Conservation (phyloP, 768 basidiomycete species). For the Udeniomyces megalosporus region DNA sequence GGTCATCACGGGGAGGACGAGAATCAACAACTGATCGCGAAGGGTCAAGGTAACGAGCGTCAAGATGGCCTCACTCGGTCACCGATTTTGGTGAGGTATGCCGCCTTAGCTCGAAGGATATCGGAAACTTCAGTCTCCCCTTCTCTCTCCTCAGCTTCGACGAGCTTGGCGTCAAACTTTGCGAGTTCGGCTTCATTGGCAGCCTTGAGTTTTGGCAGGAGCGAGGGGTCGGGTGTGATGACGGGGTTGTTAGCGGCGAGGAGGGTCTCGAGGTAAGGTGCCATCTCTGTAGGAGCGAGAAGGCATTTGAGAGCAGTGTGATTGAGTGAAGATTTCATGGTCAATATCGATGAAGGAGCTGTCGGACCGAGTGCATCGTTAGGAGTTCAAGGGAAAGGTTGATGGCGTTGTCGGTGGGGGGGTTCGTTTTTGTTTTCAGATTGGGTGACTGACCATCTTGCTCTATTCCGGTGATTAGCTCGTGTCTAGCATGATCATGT, state of each 20-base stretch:
- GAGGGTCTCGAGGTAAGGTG: constrained; percentile 42
- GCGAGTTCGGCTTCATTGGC: constrained; percentile 57
- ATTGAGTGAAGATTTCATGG: no score
- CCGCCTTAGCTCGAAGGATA: constrained; percentile 64
- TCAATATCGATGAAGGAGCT: no score
- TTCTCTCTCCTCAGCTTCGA: constrained; percentile 74
- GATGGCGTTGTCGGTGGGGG: no score
- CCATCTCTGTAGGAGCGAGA: constrained; percentile 51
- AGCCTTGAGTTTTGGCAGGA: constrained; percentile 47
- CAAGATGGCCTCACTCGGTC: constrained; percentile 40
- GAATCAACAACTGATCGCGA: neutral
- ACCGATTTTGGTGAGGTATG: constrained; percentile 73
- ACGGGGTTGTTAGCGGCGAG: constrained; percentile 26
- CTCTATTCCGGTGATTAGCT: constrained; percentile 57
- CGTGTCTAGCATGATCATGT: constrained; percentile 48
- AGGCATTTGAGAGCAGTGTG: no score
- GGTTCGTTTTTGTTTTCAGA: no score
- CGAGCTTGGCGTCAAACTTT: constrained; percentile 57
- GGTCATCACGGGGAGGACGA: neutral
- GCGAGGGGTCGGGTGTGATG: constrained; percentile 12
- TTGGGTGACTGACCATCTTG: constrained; percentile 51
- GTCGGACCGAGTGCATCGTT: no score
- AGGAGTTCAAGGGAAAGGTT: no score
- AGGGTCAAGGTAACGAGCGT: neutral
- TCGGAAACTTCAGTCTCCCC: constrained; percentile 90